A percentile compares a stretch with the other conserved stretches of the same genome.
Evolutionary conservation across 768 basidiomycete genomes (phyloP).

Genomic region (Podaxis pistillaris): DNA sequence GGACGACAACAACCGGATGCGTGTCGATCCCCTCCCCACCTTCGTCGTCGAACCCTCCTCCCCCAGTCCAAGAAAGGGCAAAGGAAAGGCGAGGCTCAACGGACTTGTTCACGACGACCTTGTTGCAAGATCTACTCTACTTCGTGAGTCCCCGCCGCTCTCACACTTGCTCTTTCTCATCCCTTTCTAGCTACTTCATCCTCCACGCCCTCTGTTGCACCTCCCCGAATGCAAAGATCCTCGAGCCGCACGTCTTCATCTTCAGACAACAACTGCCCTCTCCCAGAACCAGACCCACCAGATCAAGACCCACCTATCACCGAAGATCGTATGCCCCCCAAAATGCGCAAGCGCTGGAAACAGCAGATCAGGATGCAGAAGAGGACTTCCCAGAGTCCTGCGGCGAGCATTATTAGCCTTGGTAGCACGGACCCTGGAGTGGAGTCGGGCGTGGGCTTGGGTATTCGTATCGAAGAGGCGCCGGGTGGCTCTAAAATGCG

Average conservation of each 20-base stretch:
- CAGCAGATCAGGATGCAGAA: slow-evolving; percentile 15
- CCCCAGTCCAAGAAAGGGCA: slow-evolving; percentile 18
- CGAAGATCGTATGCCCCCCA: slow-evolving; percentile 54
- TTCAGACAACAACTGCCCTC: neutral
- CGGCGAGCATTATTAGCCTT: neutral
- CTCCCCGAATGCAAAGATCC: neutral
- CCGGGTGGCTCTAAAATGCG: neutral
- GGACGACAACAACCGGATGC: slow-evolving; percentile 4
- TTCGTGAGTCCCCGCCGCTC: neutral
- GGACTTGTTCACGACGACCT: neutral
- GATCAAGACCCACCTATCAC: slow-evolving; percentile 3
- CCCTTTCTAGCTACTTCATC: neutral
- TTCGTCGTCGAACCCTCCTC: neutral
- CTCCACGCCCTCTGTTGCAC: neutral
- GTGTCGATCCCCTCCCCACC: neutral
- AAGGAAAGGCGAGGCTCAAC: slow-evolving; percentile 19
- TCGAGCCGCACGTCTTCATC: slow-evolving; percentile 6
- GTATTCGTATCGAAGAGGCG: neutral
- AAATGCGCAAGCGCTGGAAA: slow-evolving; percentile 58
- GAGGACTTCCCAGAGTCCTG: neutral
- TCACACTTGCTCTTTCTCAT: neutral
- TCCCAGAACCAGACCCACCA: slow-evolving; percentile 19
- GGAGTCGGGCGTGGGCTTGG: neutral
- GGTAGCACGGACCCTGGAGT: neutral
- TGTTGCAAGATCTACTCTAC: neutral